Evolutionary conservation across 352 stramenopile species (phyloP), one percentile per base, ranked within the genome.

Genomic region (Phytophthora fragariae): DNA sequence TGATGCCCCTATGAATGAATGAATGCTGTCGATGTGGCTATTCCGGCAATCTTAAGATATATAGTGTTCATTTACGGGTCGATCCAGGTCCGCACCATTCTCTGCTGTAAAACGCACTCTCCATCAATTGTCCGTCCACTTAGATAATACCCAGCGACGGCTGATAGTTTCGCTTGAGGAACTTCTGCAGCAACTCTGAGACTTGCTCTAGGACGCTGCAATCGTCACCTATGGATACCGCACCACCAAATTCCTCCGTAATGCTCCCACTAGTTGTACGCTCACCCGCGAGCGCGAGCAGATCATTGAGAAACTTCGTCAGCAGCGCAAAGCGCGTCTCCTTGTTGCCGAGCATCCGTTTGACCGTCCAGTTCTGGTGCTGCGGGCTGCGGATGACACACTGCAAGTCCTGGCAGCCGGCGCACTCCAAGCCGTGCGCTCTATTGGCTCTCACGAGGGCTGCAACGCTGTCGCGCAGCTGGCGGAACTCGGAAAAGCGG

Each of bases 141-240:
- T 72, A 83, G 44, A 83, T 83, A 29, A 83, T 80, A 3, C 76
- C 76, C 5, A 80, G 62, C 35, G 76, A 79, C 14, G 62, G 60
- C 58, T 63, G 53, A 52, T 63, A 81, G 29, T 57, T 62, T 27
- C 66, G 70, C 10, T 69, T 71, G 11, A 83, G 53, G 49, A 83
- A 83, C 5, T 66, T 44, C 37, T 82, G 68, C 50, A 80, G 33
- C 50, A 77, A 33, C 47, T 65, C 57, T 6, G 47, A 64, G 17
- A 76, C 68, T 44, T 49, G 56, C 58, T 69, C 57, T 24, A 57
- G 61, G 15, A 71, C 47, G 15, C 41, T 37, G 54, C 75, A 82
- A n/a, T 12, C 35, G 9, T 10, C 35, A 41, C 62, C 47, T 7
- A 55, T 66, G n/a, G 67, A 47, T 10, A 14, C 21, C 10, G 14